phyloP scores from a whole-genome alignment of 208 protist genomes.

The Trypanosoma congolense region DNA sequence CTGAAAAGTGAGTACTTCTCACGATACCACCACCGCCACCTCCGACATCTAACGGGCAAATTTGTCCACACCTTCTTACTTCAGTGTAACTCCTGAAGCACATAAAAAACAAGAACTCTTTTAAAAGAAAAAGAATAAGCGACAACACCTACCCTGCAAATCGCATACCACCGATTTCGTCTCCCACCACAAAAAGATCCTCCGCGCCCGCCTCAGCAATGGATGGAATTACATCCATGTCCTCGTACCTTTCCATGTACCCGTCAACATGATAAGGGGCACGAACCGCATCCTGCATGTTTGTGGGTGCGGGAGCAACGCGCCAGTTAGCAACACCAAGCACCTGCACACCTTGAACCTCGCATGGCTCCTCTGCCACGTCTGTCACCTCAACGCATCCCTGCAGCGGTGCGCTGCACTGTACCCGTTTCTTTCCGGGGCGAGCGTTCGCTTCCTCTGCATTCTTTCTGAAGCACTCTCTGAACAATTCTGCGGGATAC shows the following conservation, averaged over 20 bases:
- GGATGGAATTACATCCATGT: conserved; percentile 29
- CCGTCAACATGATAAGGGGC: neutral
- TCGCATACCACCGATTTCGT: conserved; percentile 56
- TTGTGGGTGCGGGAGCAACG: neutral
- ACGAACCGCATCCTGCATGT: neutral
- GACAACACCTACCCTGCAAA: conserved; percentile 20
- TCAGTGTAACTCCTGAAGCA: no score
- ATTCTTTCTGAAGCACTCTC: neutral
- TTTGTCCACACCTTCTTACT: no score
- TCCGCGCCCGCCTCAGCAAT: conserved; percentile 24
- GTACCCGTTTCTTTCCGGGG: no score
- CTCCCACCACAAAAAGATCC: conserved; percentile 51
- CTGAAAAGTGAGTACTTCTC: no score
- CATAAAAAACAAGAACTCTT: no score
- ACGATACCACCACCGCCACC: no score
- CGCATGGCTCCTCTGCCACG: neutral
- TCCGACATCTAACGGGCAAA: no score
- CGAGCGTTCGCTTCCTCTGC: no score
- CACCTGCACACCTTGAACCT: conserved; percentile 1
- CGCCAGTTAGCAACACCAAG: neutral
- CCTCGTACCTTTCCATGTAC: conserved; percentile 27
- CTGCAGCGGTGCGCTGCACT: no score
- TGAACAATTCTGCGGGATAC: conserved; percentile 42
- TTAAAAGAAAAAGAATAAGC: neutral
- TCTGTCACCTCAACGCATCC: no score